Conservation (phyloP, 169 alveolate species). For the Eimeria acervulina region DNA sequence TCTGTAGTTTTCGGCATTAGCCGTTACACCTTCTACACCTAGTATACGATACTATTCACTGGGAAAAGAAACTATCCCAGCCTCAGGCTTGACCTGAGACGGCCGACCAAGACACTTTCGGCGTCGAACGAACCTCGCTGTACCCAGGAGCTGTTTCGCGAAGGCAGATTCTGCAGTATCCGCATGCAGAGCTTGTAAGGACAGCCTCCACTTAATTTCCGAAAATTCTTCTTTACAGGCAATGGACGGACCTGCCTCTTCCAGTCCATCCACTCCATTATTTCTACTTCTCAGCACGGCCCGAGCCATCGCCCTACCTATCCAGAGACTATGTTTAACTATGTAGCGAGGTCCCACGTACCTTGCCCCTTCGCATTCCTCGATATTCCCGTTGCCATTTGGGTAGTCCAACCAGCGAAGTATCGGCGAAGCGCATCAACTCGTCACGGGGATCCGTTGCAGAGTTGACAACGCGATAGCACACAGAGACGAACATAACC, state of each 20-base stretch:
- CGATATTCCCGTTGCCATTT: too few species aligned
- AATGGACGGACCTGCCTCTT: neutral
- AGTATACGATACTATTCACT: neutral
- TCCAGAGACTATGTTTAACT: neutral
- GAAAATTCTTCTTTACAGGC: neutral
- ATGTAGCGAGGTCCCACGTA: neutral
- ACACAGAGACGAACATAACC: neutral
- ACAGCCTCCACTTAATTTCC: neutral
- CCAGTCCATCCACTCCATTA: neutral
- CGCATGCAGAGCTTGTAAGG: neutral
- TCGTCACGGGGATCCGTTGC: too few species aligned
- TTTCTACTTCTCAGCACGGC: neutral
- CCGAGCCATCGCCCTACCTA: neutral
- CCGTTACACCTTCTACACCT: too few species aligned
- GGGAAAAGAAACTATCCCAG: neutral
- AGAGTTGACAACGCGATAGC: neutral
- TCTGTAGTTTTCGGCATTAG: too few species aligned
- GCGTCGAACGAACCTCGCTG: neutral
- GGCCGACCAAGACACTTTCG: neutral
- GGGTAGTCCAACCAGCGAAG: neutral
- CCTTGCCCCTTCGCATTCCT: neutral
- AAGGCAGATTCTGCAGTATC: neutral
- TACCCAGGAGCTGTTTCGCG: neutral
- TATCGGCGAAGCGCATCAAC: too few species aligned
- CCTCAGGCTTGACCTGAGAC: neutral